Evolutionary conservation across 495 filamentous ascomycete species (phyloP).

Genomic region (Chaetomidium leptoderma): DNA sequence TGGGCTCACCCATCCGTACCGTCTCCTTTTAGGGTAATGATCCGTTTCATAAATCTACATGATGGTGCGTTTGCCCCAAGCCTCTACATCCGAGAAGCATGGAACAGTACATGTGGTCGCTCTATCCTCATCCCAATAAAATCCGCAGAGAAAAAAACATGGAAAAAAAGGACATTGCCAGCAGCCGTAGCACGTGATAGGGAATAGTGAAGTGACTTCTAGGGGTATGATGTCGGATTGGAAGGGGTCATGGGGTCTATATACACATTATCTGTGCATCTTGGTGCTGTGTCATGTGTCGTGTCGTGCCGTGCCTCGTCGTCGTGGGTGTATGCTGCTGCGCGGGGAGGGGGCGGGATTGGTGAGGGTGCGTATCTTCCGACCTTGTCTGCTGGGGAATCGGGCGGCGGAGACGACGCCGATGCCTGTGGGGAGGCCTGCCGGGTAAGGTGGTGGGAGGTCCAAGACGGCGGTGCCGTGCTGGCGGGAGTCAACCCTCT

Average conservation of each 20-base stretch:
- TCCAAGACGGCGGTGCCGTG: constrained; percentile 15
- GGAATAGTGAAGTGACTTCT: constrained; percentile 29
- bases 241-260: constrained; percentile 29
- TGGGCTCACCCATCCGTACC: constrained; percentile 11
- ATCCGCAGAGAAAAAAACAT: constrained; percentile 18
- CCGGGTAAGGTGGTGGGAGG: neutral
- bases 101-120: constrained; percentile 33
- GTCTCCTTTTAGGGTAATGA: constrained; percentile 13
- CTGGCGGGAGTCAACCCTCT: constrained; percentile 17
- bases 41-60: constrained; percentile 29
- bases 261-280: constrained; percentile 36
- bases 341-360: constrained; percentile 16
- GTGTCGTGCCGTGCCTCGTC: constrained; percentile 31
- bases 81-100: constrained; percentile 24
- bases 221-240: constrained; percentile 29
- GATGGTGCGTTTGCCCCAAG: constrained; percentile 29
- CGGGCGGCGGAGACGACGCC: constrained; percentile 11
- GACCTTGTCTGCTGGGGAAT: constrained; percentile 11
- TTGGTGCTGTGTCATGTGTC: constrained; percentile 20
- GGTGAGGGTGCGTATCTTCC: constrained; percentile 16
- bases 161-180: constrained; percentile 24
- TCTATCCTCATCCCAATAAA: constrained; percentile 28
- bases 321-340: constrained; percentile 22
- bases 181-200: constrained; percentile 18
- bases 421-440: constrained; percentile 10